Evolutionary conservation across 371 early-diverging fungal species (phyloP).

Genomic region (Mucor plumbeus): DNA sequence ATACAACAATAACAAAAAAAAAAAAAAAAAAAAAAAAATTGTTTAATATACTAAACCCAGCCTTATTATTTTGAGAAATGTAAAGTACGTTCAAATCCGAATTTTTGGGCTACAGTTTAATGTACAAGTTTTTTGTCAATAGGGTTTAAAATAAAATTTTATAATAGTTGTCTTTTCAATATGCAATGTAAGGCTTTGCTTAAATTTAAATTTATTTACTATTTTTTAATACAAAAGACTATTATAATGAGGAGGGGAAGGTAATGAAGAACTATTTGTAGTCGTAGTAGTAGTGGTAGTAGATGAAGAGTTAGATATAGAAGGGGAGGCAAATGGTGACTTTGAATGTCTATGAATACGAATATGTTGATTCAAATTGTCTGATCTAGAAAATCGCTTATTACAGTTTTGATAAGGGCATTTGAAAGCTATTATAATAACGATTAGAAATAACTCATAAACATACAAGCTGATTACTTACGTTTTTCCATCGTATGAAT

Average conservation of each 20-base stretch:
- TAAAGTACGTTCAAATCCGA: conserved; percentile 4
- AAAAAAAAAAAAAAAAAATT: too few relatives aligned
- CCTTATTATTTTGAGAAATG: neutral
- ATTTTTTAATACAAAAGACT: neutral
- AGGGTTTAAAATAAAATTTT: conserved; percentile 3
- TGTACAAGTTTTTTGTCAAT: neutral
- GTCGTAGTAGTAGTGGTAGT: conserved; percentile 3
- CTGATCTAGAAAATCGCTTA: conserved; percentile 33
- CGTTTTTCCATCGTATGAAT: conserved; percentile 70
- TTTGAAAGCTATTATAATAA: conserved; percentile 15
- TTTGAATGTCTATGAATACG: conserved; percentile 28
- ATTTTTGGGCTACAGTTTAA: neutral
- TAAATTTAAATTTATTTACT: conserved; percentile 6
- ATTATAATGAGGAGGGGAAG: neutral
- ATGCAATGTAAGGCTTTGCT: conserved; percentile 4
- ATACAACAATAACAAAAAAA: too few relatives aligned
- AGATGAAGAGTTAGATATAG: conserved; percentile 5
- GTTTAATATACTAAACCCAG: neutral
- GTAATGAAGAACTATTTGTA: conserved; percentile 4
- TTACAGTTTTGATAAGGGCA: conserved; percentile 27
- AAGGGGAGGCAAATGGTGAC: neutral
- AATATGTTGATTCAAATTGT: conserved; percentile 34
- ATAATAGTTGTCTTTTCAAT: neutral
- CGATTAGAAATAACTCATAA: neutral
- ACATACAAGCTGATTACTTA: conserved; percentile 37